These are phyloP conservation scores for Cyclocybe cylindracea DNA, from an alignment of 768 basidiomycete species.

Conservation along the genomic window DNA sequence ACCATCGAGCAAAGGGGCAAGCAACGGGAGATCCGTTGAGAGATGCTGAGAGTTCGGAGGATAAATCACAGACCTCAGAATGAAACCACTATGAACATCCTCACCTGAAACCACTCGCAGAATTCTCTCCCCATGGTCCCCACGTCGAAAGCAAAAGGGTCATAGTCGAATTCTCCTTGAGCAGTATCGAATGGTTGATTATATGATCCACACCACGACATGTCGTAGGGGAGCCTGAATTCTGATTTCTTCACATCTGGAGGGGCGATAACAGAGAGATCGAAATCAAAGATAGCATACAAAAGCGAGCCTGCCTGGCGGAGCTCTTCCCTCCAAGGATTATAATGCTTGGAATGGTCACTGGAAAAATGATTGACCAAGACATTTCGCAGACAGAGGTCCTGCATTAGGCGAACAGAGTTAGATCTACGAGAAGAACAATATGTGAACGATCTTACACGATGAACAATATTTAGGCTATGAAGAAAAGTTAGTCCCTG, in stretches of 20 bases:
- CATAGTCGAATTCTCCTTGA: constrained; percentile 26
- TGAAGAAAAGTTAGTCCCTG: constrained; percentile 22
- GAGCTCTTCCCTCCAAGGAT: background rate
- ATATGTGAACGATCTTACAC: constrained; percentile 8
- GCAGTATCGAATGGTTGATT: constrained; percentile 6
- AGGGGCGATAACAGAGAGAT: constrained; percentile 18
- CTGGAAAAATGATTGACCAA: constrained; percentile 18
- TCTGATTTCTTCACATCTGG: background rate
- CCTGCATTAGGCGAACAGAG: background rate
- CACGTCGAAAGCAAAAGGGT: constrained; percentile 29
- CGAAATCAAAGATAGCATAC: constrained; percentile 25
- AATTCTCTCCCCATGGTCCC: constrained; percentile 17
- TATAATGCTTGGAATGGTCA: background rate
- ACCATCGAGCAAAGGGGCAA: too few species aligned
- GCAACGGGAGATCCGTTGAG: too few species aligned
- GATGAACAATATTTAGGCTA: constrained; percentile 20
- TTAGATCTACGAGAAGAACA: background rate
- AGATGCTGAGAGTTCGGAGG: too few species aligned
- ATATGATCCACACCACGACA: constrained; percentile 6
- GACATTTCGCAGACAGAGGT: constrained; percentile 15
- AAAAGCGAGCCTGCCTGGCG: constrained; percentile 10
- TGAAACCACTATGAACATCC: background rate
- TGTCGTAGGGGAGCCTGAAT: constrained; percentile 11
- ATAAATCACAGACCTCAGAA: too few species aligned
- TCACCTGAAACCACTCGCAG: constrained; percentile 10